Conservation (phyloP, 257 asterid species). For the Solanum microdontum region DNA sequence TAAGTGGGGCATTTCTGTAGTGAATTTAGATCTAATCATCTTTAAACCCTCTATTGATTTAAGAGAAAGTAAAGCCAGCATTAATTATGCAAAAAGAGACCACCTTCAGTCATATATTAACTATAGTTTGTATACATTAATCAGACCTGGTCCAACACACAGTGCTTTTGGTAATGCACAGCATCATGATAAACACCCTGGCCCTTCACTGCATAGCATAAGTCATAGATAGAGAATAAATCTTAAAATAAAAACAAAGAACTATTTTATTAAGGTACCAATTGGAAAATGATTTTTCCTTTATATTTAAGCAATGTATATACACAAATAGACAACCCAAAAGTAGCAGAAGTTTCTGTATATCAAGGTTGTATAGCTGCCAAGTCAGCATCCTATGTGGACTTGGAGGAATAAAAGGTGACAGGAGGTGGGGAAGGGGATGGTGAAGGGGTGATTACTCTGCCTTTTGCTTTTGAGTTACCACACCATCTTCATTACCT, state of each 20-base stretch:
- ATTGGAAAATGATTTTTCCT: neutral
- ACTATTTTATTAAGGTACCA: conserved; percentile 9
- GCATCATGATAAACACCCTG: conserved; percentile 48
- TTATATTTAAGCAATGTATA: conserved; percentile 3
- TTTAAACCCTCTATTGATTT: conserved; percentile 24
- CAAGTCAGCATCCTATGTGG: conserved; percentile 69
- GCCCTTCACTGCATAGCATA: conserved; percentile 17
- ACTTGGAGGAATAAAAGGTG: conserved; percentile 29
- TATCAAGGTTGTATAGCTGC: conserved; percentile 22
- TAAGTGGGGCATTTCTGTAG: neutral
- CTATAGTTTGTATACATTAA: conserved; percentile 1
- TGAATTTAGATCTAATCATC: neutral
- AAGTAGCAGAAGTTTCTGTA: conserved; percentile 3
- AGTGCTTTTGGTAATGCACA: conserved; percentile 40
- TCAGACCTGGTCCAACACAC: conserved; percentile 17
- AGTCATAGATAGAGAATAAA: conserved; percentile 30
- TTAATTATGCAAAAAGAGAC: conserved; percentile 16
- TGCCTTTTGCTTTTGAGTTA: conserved; percentile 59
- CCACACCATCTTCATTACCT: conserved; percentile 50
- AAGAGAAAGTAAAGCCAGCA: conserved; percentile 46
- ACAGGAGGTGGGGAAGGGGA: conserved; percentile 32
- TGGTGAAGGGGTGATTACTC: conserved; percentile 31
- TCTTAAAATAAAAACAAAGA: conserved; percentile 8
- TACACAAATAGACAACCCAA: conserved; percentile 8
- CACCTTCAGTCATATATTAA: conserved; percentile 5